phyloP scores from a whole-genome alignment of 768 basidiomycete species.

The Boletellus emodensis region DNA sequence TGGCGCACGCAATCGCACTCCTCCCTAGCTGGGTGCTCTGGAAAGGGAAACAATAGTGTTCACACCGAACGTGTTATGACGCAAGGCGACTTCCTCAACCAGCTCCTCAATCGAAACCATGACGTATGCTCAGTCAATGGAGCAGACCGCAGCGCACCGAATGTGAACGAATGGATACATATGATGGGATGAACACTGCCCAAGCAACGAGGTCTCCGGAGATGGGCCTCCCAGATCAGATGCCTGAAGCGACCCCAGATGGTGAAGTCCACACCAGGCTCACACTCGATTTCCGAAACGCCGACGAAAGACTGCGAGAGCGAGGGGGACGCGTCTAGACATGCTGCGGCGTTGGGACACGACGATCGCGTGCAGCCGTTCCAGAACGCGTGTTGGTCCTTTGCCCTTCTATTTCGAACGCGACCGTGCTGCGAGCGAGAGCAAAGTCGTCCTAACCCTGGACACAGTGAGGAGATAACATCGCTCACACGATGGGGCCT shows the following conservation, averaged over 20 bases:
- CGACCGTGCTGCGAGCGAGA: conserved; percentile 5
- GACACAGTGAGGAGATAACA: conserved; percentile 77
- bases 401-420: conserved; percentile 56
- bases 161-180: conserved; percentile 59
- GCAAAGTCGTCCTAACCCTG: conserved; percentile 46
- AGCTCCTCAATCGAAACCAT: conserved; percentile 57
- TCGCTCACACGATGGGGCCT: conserved; percentile 61
- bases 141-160: conserved; percentile 3
- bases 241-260: conserved; percentile 65
- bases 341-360: conserved; percentile 29
- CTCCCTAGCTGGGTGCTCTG: background rate
- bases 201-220: conserved; percentile 7
- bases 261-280: conserved; percentile 81
- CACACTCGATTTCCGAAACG: conserved; percentile 87
- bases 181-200: conserved; percentile 13
- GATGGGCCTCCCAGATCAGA: conserved; percentile 66
- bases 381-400: conserved; percentile 80
- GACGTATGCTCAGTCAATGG: background rate
- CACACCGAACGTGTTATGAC: conserved; percentile 44
- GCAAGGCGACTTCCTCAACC: conserved; percentile 83
- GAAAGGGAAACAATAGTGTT: background rate
- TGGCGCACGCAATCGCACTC: conserved; percentile 67
- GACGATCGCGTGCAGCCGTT: conserved; percentile 65
- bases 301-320: conserved; percentile 81
- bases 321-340: conserved; percentile 74